These are phyloP conservation scores for Massarina eburnea DNA, from an alignment of 2,329 filamentous ascomycete genomes.

Conservation along the genomic window DNA sequence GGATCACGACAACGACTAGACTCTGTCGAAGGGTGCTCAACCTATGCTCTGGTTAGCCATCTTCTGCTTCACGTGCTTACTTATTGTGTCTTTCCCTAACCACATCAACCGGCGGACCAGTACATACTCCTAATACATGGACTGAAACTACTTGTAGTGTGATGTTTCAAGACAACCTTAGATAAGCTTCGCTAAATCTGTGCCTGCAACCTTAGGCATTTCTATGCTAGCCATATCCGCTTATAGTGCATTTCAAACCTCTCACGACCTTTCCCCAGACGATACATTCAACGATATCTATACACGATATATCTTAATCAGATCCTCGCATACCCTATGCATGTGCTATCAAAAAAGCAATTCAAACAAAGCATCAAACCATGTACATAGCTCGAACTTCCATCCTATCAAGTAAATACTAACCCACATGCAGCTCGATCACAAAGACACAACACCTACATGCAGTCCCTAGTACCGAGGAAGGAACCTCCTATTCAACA, in stretches of 20 bases:
- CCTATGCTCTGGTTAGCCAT: neutral
- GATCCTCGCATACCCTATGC: constrained; percentile 4
- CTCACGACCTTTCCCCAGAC: constrained; percentile 4
- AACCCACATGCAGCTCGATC: too few species aligned
- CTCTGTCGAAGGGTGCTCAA: neutral
- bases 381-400: too few species aligned
- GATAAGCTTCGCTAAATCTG: too few species aligned
- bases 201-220: too few species aligned
- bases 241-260: constrained; percentile 6
- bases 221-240: constrained; percentile 2
- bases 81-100: constrained; percentile 3
- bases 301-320: constrained; percentile 8
- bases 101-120: constrained; percentile 6
- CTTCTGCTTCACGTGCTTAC: neutral
- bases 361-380: neutral
- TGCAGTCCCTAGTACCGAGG: neutral
- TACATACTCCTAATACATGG: too few species aligned
- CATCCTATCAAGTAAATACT: too few species aligned
- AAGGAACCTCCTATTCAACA: constrained; percentile 2
- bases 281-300: constrained; percentile 7
- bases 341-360: neutral
- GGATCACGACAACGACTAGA: too few species aligned
- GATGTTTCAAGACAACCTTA: too few species aligned
- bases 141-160: too few species aligned
- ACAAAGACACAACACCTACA: neutral